Evolutionary conservation across 345 rosid species (phyloP), one percentile per base, ranked within the genome.

Genomic region (Linum lewisii): DNA sequence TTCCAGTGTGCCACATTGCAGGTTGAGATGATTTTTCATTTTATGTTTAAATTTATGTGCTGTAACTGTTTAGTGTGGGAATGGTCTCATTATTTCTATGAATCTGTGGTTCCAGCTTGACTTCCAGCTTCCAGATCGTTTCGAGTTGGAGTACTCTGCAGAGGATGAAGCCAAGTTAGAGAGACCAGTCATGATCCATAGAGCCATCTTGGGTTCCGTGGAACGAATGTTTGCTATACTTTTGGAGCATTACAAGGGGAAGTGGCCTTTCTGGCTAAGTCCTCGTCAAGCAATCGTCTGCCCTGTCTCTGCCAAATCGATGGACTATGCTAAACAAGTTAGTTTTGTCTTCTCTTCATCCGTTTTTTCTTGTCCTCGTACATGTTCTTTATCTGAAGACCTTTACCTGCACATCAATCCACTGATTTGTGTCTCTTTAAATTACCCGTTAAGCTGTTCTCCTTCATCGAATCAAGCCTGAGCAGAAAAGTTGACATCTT

Each of bases 201-300:
- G 99, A 72, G 96, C 99, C 7, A 78, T 89, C 73, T 77, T 93
- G 51, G 99, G 99, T 24, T 93, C 99, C 52, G 90, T 89, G 61
- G 99, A 93, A 73, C 87, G 97, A 22, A 93, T 93, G 91, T 73
- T 93, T 78, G 95, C 97, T 42, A 85, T 93, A 67, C 65, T 93
- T 38, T 69, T 93, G 79, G 96, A 93, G 73, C 99, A 89, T 70
- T 90, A 85, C 82, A 84, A 93, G 79, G 96, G 97, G 60, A 93
- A 93, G 67, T 93, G 97, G 99, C 99, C 97, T 22, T 87, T 93
- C 71, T 93, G 99, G 99, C 87, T 93, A 23, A 93, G 97, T 75
- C 99, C 99, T 0, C 92, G 97, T 56, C 99, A 93, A 71, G 96
- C 95, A 59, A 90, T 93, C 78, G 95, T 93, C 64, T 93, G 99